Percentiles rank a stretch among this genome's conserved stretches.
Evolutionary conservation across 2,329 filamentous ascomycete species (phyloP).

Genomic region (Neodidymelliopsis sp.): DNA sequence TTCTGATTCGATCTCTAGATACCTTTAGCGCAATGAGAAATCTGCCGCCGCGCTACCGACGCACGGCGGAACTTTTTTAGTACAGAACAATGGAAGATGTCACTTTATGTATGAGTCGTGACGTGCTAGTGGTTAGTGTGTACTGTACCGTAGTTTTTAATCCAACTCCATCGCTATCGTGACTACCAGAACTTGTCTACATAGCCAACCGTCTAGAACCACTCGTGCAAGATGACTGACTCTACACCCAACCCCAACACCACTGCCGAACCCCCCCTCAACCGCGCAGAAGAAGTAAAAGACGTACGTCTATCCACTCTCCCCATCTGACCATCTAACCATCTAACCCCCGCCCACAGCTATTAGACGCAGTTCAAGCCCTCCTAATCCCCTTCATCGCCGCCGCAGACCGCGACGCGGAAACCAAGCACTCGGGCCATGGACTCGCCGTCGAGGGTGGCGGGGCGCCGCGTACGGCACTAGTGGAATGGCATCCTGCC

Average conservation of each 20-base stretch:
- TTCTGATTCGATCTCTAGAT: slow-evolving; percentile 42
- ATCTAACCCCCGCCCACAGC: too few relatives aligned
- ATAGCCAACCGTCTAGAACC: too few relatives aligned
- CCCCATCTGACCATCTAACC: background rate
- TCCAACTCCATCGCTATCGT: slow-evolving; percentile 2
- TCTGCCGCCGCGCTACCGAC: slow-evolving; percentile 8
- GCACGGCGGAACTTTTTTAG: slow-evolving; percentile 7
- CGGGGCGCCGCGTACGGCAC: slow-evolving; percentile 57
- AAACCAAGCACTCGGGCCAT: slow-evolving; percentile 62
- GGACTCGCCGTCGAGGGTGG: slow-evolving; percentile 68
- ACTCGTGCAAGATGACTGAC: slow-evolving; percentile 4
- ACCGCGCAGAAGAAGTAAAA: slow-evolving; percentile 48
- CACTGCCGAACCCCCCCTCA: slow-evolving; percentile 31
- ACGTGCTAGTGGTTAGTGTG: slow-evolving; percentile 5
- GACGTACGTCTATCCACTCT: slow-evolving; percentile 37
- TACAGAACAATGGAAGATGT: slow-evolving; percentile 22
- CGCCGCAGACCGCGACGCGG: slow-evolving; percentile 70
- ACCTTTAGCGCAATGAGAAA: slow-evolving; percentile 36
- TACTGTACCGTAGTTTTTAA: slow-evolving; percentile 2
- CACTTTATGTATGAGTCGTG: slow-evolving; percentile 13
- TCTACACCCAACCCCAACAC: slow-evolving; percentile 16
- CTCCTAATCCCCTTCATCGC: slow-evolving; percentile 75
- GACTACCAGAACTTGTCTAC: too few relatives aligned
- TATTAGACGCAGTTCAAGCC: slow-evolving; percentile 71
- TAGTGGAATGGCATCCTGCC: slow-evolving; percentile 56